Conservation (phyloP, 371 early-diverging fungal genomes). For the Apophysomyces trapeziformis region DNA sequence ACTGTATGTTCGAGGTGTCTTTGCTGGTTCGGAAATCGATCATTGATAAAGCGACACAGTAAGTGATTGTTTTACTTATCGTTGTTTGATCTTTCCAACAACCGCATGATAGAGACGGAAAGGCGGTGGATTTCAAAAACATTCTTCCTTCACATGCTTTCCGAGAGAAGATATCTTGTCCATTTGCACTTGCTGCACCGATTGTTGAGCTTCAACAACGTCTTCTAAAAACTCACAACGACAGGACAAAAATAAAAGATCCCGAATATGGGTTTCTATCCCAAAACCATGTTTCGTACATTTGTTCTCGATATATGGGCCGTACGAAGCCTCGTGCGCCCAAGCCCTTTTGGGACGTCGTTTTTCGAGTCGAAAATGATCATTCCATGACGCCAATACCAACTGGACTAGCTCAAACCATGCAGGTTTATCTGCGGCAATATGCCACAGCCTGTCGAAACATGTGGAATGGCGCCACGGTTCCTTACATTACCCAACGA, state of each 20-base stretch:
- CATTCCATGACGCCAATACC: slow-evolving; percentile 4
- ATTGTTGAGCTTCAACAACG: slow-evolving; percentile 1
- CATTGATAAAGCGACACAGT: background rate
- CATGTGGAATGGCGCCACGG: slow-evolving; percentile 6
- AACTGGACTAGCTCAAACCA: background rate
- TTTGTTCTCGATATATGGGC: background rate
- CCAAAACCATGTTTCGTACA: background rate
- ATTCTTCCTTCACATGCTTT: background rate
- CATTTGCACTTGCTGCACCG: background rate
- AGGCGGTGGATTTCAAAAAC: background rate
- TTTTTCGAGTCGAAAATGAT: background rate
- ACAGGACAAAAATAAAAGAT: background rate
- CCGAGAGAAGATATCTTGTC: background rate
- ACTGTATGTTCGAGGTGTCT: background rate
- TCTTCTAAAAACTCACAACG: slow-evolving; percentile 1
- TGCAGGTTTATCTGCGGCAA: slow-evolving; percentile 4
- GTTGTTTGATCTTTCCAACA: background rate
- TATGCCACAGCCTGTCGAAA: background rate
- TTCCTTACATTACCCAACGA: background rate
- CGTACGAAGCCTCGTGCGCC: background rate
- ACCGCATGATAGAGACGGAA: background rate
- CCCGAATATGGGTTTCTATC: background rate
- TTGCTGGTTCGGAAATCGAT: background rate
- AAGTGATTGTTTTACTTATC: background rate
- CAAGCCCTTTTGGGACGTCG: background rate